Evolutionary conservation across 768 basidiomycete genomes (phyloP), one percentile per base, ranked within the genome.

Genomic region (Kwoniella bestiolae): DNA sequence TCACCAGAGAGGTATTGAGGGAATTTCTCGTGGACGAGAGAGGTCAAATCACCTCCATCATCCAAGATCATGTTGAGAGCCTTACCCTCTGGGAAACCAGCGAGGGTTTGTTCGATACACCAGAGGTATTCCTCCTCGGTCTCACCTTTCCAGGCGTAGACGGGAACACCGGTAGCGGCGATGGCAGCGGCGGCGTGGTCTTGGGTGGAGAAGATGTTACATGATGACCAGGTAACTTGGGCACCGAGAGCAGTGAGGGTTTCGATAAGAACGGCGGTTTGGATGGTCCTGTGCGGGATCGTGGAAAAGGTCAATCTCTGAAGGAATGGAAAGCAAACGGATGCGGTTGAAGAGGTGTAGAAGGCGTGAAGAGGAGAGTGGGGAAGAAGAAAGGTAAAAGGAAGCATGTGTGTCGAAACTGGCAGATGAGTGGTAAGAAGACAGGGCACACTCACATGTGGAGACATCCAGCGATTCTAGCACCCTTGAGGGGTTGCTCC

Each of bases 171-270:
- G 65, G 96, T 98, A 18, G 94, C 95, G 70, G 95, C 95, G 70
- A 97, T 97, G 71, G 92, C 96, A 71, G 96, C 91, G 57, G 96
- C 96, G 59, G 96, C 96, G 83, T 99, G 96, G 82, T 99, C 96
- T 84, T 99, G 96, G 56, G 96, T 99, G 55, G 96, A 98, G 85
- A 95, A 99, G 82, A 99, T 99, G 85, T 99, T 96, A 92, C 94
- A 96, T 72, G 94, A 97, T 26, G 96, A 98, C 96, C 96, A 99
- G 73, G 95, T 87, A 60, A 99, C 95, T 81, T 97, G 90, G 67
- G 96, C 96, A 78, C 96, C 96, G 75, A 99, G 88, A 73, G 89
- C 89, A 70, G 88, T 90, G 74, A 99, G 86, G 69, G 96, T 99
- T 86, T 99, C 96, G 79, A 99, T 98, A 82, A 99, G 90, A 75